Conservation (phyloP, 345 rosid genomes). For the Moricandia moricandioides region DNA sequence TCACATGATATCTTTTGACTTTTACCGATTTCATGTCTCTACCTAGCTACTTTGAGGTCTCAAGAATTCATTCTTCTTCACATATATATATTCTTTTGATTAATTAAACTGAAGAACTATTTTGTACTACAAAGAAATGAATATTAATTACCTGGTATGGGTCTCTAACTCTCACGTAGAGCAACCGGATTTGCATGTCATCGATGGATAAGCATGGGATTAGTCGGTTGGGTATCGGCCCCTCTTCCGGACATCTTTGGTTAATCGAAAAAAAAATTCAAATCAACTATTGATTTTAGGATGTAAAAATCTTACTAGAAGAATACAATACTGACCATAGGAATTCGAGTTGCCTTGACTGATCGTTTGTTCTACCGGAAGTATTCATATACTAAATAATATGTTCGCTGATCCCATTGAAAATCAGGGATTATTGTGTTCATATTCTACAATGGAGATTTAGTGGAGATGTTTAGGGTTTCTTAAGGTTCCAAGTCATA, state of each 20-base stretch:
- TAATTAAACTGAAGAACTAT: neutral
- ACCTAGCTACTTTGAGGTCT: conserved; percentile 21
- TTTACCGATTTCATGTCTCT: conserved; percentile 25
- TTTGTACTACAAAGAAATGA: neutral
- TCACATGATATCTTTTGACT: conserved; percentile 29
- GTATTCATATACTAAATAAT: neutral
- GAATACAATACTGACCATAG: neutral
- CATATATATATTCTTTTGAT: neutral
- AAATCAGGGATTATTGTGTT: neutral
- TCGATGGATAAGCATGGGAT: too few species aligned
- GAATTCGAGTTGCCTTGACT: neutral
- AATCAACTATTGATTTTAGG: neutral
- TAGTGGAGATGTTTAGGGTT: conserved; percentile 23
- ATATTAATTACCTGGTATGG: too few species aligned
- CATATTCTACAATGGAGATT: conserved; percentile 1
- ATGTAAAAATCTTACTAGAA: neutral
- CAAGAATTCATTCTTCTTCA: conserved; percentile 8
- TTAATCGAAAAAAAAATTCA: too few species aligned
- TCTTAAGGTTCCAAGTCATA: conserved; percentile 8
- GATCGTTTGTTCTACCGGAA: neutral
- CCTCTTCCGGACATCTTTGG: too few species aligned
- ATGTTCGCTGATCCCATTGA: neutral
- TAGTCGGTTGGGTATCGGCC: too few species aligned
- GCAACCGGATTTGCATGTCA: too few species aligned
- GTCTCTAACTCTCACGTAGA: too few species aligned